Evolutionary conservation across 805 yeast species (phyloP).

Genomic region (Candida caryicola): DNA sequence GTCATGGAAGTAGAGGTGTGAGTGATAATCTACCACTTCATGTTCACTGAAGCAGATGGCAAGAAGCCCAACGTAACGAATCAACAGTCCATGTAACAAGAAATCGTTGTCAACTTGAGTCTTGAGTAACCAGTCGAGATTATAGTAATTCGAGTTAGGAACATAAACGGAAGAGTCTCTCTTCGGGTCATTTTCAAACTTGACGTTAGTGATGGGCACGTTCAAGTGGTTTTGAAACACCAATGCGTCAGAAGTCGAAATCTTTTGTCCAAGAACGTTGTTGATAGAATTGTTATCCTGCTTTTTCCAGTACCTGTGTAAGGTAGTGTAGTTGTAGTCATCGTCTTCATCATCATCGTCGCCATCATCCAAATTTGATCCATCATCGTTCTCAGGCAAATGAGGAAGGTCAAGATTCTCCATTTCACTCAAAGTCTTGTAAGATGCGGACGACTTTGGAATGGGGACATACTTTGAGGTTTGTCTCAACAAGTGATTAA

Average conservation of each 20-base stretch:
- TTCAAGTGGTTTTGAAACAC: conserved; percentile 30
- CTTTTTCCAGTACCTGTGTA: conserved; percentile 34
- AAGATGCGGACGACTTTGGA: conserved; percentile 22
- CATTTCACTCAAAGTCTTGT: conserved; percentile 17
- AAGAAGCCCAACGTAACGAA: conserved; percentile 36
- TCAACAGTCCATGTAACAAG: conserved; percentile 33
- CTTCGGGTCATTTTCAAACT: conserved; percentile 29
- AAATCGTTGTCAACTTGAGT: conserved; percentile 25
- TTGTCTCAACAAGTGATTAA: conserved; percentile 28
- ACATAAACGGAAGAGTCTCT: conserved; percentile 27
- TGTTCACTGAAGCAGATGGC: conserved; percentile 37
- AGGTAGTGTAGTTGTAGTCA: conserved; percentile 21
- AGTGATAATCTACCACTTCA: conserved; percentile 33
- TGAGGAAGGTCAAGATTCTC: background rate
- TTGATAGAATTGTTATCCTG: conserved; percentile 33
- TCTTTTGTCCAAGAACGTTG: conserved; percentile 26
- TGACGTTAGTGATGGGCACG: conserved; percentile 32
- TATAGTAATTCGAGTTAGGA: conserved; percentile 36
- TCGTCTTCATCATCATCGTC: conserved; percentile 17
- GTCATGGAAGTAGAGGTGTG: conserved; percentile 18
- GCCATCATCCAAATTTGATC: background rate
- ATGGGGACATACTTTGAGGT: conserved; percentile 32
- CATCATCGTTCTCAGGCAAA: background rate
- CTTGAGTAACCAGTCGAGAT: conserved; percentile 29
- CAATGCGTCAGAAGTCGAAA: conserved; percentile 24